Conservation (phyloP, 176 grass and related monocot species). For the Oryza brachyantha region DNA sequence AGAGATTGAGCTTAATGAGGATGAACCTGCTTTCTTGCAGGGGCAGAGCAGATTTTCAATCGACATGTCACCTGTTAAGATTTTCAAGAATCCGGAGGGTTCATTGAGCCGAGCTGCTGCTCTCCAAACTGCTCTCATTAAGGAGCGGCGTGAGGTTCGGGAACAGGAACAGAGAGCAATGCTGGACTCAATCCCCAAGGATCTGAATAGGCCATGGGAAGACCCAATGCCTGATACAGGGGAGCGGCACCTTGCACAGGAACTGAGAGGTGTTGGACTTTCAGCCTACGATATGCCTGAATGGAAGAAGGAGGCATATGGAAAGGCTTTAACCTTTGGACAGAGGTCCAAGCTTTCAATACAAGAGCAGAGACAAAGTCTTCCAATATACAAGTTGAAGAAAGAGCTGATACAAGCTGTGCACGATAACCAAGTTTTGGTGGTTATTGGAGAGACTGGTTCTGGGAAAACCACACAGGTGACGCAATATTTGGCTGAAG, state of each 20-base stretch:
- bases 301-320: conserved; percentile 97
- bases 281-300: conserved; percentile 95
- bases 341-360: conserved; percentile 84
- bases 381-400: conserved; percentile 91
- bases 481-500: conserved; percentile 89
- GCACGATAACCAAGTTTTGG: conserved; percentile 92
- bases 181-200: conserved; percentile 95
- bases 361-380: conserved; percentile 87
- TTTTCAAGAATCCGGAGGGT: conserved; percentile 95
- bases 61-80: conserved; percentile 95
- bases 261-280: conserved; percentile 80
- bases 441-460: conserved; percentile 94
- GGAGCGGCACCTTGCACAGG: conserved; percentile 83
- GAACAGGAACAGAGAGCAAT: conserved; percentile 96
- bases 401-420: conserved; percentile 95
- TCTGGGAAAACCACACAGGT: conserved; percentile 97
- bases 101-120: conserved; percentile 86
- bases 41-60: conserved; percentile 80
- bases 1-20: conserved; percentile 89
- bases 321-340: conserved; percentile 87
- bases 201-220: conserved; percentile 97
- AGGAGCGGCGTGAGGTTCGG: conserved; percentile 88
- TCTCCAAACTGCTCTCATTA: conserved; percentile 86
- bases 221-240: conserved; percentile 92
- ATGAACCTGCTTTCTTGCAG: conserved; percentile 91